These are phyloP conservation scores for Hymenoscyphus albidus DNA, from an alignment of 2,329 filamentous ascomycete genomes.

Conservation along the genomic window DNA sequence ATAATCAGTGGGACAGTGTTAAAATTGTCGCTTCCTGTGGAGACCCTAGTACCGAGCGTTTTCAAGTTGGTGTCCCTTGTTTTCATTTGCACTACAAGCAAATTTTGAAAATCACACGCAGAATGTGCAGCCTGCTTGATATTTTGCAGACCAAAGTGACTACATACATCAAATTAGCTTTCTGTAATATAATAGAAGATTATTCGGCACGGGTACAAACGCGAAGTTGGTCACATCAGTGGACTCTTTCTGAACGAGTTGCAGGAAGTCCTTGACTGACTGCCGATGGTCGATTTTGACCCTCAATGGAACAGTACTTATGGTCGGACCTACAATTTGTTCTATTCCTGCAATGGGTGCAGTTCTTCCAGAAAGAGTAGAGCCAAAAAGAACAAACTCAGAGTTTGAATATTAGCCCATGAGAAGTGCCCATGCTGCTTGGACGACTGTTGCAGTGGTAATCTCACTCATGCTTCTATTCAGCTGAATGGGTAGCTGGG, in stretches of 20 bases:
- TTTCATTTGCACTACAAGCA: conserved; percentile 1
- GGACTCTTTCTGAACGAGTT: too few species aligned
- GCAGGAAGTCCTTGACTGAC: too few species aligned
- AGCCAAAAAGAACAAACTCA: conserved; percentile 39
- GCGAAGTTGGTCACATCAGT: too few species aligned
- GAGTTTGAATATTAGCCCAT: conserved; percentile 37
- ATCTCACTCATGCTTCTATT: neutral
- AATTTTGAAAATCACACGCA: conserved; percentile 1
- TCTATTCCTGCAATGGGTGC: conserved; percentile 38
- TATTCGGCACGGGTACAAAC: too few species aligned
- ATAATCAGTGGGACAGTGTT: too few species aligned
- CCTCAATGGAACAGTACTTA: conserved; percentile 30
- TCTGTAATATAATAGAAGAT: too few species aligned
- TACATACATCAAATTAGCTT: conserved; percentile 7
- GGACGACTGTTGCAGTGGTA: conserved; percentile 35
- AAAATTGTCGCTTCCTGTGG: too few species aligned
- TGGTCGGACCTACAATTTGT: conserved; percentile 41
- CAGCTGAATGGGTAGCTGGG: neutral
- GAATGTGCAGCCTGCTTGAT: conserved; percentile 18
- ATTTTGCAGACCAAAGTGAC: conserved; percentile 19
- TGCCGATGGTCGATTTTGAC: too few species aligned
- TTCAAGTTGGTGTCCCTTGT: neutral
- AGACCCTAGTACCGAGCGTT: too few species aligned
- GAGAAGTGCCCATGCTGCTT: conserved; percentile 41
- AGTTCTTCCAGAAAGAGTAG: conserved; percentile 40